Evolutionary conservation across 2,329 filamentous ascomycete species (phyloP).

Genomic region (Aureobasidium sp.): DNA sequence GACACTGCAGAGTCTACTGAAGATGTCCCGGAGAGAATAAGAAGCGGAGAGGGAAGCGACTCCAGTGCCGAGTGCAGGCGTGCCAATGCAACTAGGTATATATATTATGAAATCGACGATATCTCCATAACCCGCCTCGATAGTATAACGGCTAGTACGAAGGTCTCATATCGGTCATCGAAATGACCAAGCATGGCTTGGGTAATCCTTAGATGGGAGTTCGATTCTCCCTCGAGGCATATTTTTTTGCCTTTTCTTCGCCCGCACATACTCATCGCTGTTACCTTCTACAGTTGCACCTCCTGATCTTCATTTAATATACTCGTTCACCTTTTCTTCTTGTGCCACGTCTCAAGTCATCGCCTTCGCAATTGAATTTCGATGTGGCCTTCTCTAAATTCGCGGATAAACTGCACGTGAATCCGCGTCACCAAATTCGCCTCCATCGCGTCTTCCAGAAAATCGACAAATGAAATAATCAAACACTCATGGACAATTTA

Average conservation of each 20-base stretch:
- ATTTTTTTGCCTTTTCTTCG: neutral
- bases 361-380: neutral
- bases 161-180: conserved; percentile 13
- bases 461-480: no score
- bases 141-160: conserved; percentile 13
- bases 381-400: neutral
- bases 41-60: no score
- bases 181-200: conserved; percentile 13
- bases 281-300: neutral
- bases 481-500: conserved; percentile 44
- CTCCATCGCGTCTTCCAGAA: conserved; percentile 10
- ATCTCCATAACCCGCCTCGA: conserved; percentile 5
- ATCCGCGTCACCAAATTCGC: neutral
- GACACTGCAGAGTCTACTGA: no score
- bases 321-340: neutral
- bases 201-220: conserved; percentile 14
- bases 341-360: no score
- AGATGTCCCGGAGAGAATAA: no score
- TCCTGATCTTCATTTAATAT: neutral
- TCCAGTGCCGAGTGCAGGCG: no score
- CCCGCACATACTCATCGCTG: no score
- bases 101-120: no score
- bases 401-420: neutral
- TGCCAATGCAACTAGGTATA: no score
- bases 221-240: conserved; percentile 14